Evolutionary conservation across 768 basidiomycete genomes (phyloP).

Genomic region (Tubosaeta sp.): DNA sequence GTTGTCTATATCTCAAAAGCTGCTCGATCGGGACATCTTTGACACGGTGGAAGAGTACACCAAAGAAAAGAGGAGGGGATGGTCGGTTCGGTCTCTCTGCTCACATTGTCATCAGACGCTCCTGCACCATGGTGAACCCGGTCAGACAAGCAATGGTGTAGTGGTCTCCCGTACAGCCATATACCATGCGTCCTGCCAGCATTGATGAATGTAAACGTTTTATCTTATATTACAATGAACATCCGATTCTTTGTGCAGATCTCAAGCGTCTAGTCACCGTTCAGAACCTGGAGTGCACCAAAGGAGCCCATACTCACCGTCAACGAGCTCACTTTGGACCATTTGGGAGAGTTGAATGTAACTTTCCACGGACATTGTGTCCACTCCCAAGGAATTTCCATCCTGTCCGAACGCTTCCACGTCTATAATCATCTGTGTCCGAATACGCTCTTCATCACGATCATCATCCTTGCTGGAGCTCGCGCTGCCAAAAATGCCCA

Average conservation of each 20-base stretch:
- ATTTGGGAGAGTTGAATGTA: conserved; percentile 57
- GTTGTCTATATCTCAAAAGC: conserved; percentile 75
- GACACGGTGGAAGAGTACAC: conserved; percentile 59
- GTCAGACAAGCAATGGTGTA: conserved; percentile 27
- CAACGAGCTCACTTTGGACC: conserved; percentile 44
- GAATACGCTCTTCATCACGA: conserved; percentile 86
- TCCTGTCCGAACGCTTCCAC: conserved; percentile 82
- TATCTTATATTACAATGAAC: background rate
- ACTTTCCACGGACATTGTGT: conserved; percentile 46
- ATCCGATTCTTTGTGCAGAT: background rate
- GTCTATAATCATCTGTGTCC: conserved; percentile 77
- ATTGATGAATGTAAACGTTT: conserved; percentile 12
- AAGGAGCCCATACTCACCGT: conserved; percentile 23
- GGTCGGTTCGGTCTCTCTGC: conserved; percentile 53
- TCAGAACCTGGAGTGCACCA: background rate
- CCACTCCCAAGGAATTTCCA: conserved; percentile 63
- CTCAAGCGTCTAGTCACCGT: conserved; percentile 12
- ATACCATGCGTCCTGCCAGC: conserved; percentile 49
- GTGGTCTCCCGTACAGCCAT: conserved; percentile 56
- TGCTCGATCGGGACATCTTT: conserved; percentile 81
- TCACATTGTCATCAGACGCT: conserved; percentile 49
- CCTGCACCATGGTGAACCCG: conserved; percentile 18
- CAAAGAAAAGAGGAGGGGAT: conserved; percentile 56
- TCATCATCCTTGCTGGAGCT: conserved; percentile 52
- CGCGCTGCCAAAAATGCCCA: conserved; percentile 72